Conservation (phyloP, 1,284 basidiomycete genomes). For the Cutaneotrichosporon arboriforme region DNA sequence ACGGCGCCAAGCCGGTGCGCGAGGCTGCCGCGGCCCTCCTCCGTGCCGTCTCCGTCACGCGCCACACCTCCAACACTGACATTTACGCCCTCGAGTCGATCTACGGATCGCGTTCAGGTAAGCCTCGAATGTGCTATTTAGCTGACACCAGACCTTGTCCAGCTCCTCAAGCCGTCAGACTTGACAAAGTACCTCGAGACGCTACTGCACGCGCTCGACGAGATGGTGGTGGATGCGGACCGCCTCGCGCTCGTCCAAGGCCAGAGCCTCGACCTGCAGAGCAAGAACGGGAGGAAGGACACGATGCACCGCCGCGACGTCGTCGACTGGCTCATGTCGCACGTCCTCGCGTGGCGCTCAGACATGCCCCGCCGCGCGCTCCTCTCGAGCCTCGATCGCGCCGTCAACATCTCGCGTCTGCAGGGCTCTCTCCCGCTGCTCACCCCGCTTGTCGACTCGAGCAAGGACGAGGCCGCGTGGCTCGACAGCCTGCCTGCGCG, state of each 20-base stretch:
- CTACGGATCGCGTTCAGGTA: constrained; percentile 61
- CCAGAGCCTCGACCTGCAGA: constrained; percentile 44
- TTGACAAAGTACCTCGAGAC: constrained; percentile 61
- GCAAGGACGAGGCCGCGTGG: constrained; percentile 27
- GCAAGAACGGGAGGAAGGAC: constrained; percentile 56
- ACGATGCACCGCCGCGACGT: constrained; percentile 67
- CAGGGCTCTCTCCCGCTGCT: constrained; percentile 60
- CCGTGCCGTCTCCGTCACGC: constrained; percentile 30
- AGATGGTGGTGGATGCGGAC: constrained; percentile 63
- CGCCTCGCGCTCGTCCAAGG: constrained; percentile 61
- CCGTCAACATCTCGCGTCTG: constrained; percentile 63
- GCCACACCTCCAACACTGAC: constrained; percentile 38
- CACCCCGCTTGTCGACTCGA: constrained; percentile 25
- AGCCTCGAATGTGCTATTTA: neutral
- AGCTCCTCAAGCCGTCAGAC: constrained; percentile 73
- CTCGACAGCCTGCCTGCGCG: constrained; percentile 10
- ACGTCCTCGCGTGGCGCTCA: constrained; percentile 61
- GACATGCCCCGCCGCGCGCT: constrained; percentile 56
- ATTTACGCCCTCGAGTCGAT: constrained; percentile 79
- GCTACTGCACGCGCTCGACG: constrained; percentile 56
- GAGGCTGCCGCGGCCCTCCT: constrained; percentile 63
- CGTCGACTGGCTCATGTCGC: constrained; percentile 75
- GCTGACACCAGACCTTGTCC: constrained; percentile 53
- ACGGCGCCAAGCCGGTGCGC: constrained; percentile 55
- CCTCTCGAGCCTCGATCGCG: constrained; percentile 57